A percentile compares a stretch with the other conserved stretches of the same genome.
These are phyloP conservation scores for Tetrahymena thermophila DNA, from an alignment of 73 alveolate species.

Conservation along the genomic window DNA sequence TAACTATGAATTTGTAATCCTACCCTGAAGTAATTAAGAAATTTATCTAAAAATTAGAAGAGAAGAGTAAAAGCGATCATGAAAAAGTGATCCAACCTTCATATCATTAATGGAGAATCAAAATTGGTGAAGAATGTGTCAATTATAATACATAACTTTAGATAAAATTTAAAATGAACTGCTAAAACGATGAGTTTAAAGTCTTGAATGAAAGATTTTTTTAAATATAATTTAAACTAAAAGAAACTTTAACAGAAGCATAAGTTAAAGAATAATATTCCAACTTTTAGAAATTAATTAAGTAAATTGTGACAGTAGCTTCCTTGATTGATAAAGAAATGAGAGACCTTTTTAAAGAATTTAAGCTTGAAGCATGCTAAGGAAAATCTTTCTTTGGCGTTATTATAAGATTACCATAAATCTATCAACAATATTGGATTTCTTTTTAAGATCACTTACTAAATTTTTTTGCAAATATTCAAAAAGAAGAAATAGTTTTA, in stretches of 20 bases:
- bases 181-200: background rate
- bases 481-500: background rate
- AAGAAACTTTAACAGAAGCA: background rate
- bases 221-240: background rate
- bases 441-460: background rate
- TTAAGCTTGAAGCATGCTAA: background rate
- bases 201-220: background rate
- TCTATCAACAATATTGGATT: background rate
- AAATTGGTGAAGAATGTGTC: background rate
- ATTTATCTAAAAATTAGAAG: background rate
- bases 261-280: background rate
- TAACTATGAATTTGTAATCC: background rate
- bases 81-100: background rate
- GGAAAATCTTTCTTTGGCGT: background rate
- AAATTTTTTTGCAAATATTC: background rate
- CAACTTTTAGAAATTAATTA: background rate
- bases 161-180: background rate
- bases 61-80: background rate
- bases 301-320: background rate
- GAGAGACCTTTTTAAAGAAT: background rate
- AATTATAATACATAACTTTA: background rate
- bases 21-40: background rate
- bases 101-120: background rate
- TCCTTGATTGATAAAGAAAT: background rate
- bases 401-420: background rate